Base-by-base conservation (phyloP, 306 rosid species). In the Betula pendula region DNA sequence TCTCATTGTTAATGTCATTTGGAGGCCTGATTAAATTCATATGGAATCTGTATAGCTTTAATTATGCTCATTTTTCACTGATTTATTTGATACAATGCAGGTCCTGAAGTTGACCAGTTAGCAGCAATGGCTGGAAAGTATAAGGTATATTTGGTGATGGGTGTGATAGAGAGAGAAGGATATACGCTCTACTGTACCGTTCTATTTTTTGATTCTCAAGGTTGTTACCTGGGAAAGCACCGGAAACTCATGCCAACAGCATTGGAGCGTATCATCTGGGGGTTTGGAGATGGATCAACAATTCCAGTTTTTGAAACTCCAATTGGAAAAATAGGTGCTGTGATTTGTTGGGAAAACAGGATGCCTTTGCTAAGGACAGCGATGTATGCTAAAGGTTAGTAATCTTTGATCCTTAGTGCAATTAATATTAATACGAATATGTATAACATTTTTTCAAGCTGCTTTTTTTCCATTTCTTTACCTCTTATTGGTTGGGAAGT, bases 71-170 rank as follows among this genome's bases (percentile, higher is more conserved):
- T 4, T 25, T 78, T 80, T 70, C 31, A 20, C 31, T 59, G 15
- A 52, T 20, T 48, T 52, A 50, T 60, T 65, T 67, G 63, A 70
- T 75, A 68, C 25, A 65, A 45, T 14, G 86, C 48, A 94, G 98
- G 96, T 66, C 95, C 98, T 80, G 98, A 94, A 82, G 96, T 94
- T 52, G 95, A 92, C 77, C 87, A 88, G 66, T 85, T 94, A 88
- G 95, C 97, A 62, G 91, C 96, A 84, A 90, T 94, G 98, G 97
- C 97, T 2, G 97, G 92, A 67, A 94, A 90, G 86, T 92, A 89
- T 59, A 89, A 87, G 81, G 94, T 92, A 3, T 81, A 89, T 84
- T 62, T 94, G 81, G 98, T 94, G 55, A 90, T 94, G 84, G 98
- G 96, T 75, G 97, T 89, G 81, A 92, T 94, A 72, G 98, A 94